Evolutionary conservation across 2,329 filamentous ascomycete genomes (phyloP), one percentile per base, ranked within the genome.

Genomic region (Fusarium globosum): DNA sequence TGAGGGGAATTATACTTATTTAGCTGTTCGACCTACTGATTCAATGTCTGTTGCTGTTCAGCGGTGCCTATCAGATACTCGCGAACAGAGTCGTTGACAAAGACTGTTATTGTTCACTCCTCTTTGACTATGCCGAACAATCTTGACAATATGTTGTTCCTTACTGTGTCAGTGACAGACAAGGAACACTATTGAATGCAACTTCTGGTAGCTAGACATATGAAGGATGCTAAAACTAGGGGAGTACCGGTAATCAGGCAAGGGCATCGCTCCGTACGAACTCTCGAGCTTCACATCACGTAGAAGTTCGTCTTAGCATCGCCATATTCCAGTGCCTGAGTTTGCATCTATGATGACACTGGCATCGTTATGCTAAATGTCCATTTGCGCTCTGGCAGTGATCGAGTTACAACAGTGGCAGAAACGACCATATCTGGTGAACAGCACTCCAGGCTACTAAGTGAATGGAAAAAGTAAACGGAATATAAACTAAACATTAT

Each of bases 281-380:
- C n/a, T 18, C 14, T 9, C 46, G 20, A 16, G 7, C 46, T 8
- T 30, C 28, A 30, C 7, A n/a, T 30, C 13, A 26, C 2, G 9
- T 7, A 26, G 5, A 20, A 4, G 49, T 36, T 26, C 33, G 7
- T 21, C 21, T 3, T 18, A 18, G 23, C 7, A 18, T 18, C 13
- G 0, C 12, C 4, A 36, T 6, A 26, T 52, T 6, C 26, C 26
- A 28, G 26, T 28, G 6, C 2, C 26, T 15, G 5, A 8, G 11
- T 5, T 23, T 6, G 0, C 0, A 26, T 21, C 9, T 21, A 12
- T 26, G 8, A 2, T 36, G 3, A 7, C n/a, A 36, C 49, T 11
- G 49, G n/a, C 6, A 16, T 12, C 11, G 9, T 26, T 2, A 21
- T 14, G 14, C n/a, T 5, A 18, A 16, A 2, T 36, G n/a, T 36